These are phyloP conservation scores for Trichoderma aggressivum DNA, from an alignment of 2,329 filamentous ascomycete genomes.

Conservation along the genomic window DNA sequence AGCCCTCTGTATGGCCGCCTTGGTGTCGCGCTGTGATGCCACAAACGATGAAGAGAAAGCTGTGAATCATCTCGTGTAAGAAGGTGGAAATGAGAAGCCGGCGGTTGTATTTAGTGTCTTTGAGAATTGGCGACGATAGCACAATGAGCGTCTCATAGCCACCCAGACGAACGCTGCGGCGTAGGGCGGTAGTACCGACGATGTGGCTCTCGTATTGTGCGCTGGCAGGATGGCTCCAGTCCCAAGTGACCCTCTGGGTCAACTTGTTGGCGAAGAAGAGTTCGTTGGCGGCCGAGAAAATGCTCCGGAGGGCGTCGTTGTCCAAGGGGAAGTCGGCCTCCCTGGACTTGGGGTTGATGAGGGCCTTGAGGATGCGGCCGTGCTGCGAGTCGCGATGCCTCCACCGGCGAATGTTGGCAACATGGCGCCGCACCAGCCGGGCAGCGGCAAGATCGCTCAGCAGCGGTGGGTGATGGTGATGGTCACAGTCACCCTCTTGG, in stretches of 20 bases:
- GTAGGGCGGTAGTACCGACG: conserved; percentile 61
- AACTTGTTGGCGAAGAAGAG: conserved; percentile 60
- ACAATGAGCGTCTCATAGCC: conserved; percentile 63
- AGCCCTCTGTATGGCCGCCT: conserved; percentile 60
- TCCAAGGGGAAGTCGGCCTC: conserved; percentile 52
- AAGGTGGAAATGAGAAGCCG: conserved; percentile 62
- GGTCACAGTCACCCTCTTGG: conserved; percentile 30
- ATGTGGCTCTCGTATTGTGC: conserved; percentile 52
- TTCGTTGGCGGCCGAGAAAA: conserved; percentile 59
- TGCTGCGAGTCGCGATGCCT: conserved; percentile 49
- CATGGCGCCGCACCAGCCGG: conserved; percentile 45
- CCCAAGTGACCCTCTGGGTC: conserved; percentile 57
- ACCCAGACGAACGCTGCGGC: conserved; percentile 41
- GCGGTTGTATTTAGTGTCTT: conserved; percentile 53
- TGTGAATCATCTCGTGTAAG: conserved; percentile 64
- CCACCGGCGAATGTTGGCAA: conserved; percentile 41
- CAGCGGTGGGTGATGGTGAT: conserved; percentile 23
- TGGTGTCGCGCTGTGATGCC: conserved; percentile 53
- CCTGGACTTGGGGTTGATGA: conserved; percentile 50
- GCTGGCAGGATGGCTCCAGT: conserved; percentile 54
- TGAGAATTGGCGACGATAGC: conserved; percentile 57
- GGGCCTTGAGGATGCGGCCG: conserved; percentile 54
- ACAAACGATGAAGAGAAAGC: conserved; percentile 61
- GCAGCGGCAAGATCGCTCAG: conserved; percentile 48
- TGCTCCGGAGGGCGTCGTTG: conserved; percentile 53